These are phyloP conservation scores for Sphaceloma murrayae DNA, from an alignment of 2,329 filamentous ascomycete genomes.

Conservation along the genomic window DNA sequence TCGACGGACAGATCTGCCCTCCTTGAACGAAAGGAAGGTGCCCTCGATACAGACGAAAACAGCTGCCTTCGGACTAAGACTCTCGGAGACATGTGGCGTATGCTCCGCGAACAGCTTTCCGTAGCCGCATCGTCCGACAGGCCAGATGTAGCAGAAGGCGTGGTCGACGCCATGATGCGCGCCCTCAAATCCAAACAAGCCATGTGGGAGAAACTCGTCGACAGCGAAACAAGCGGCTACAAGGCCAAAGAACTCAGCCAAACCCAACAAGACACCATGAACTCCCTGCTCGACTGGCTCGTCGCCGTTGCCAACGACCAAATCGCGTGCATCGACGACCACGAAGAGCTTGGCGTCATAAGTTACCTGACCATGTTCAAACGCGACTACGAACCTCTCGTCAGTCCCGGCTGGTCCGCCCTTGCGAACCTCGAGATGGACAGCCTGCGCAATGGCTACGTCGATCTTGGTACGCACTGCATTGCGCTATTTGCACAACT, in stretches of 20 bases:
- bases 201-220: conserved; percentile 78
- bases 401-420: conserved; percentile 68
- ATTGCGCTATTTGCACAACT: conserved; percentile 77
- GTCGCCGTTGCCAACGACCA: conserved; percentile 96
- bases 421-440: conserved; percentile 64
- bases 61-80: conserved; percentile 89
- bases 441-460: conserved; percentile 75
- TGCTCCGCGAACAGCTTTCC: conserved; percentile 86
- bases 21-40: conserved; percentile 64
- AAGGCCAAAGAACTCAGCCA: conserved; percentile 35
- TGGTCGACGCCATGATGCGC: conserved; percentile 91
- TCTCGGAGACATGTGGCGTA: conserved; percentile 89
- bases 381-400: conserved; percentile 69
- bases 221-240: conserved; percentile 72
- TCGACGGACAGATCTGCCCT: conserved; percentile 74
- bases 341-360: conserved; percentile 57
- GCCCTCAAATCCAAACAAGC: conserved; percentile 74
- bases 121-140: conserved; percentile 78
- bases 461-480: conserved; percentile 90
- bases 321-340: conserved; percentile 92
- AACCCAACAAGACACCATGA: conserved; percentile 61
- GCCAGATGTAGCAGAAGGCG: conserved; percentile 83
- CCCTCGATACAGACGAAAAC: conserved; percentile 78
- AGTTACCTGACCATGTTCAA: conserved; percentile 83
- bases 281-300: conserved; percentile 76